These are phyloP conservation scores for Xylariaceae sp. DNA, from an alignment of 2,329 filamentous ascomycete genomes.

Conservation along the genomic window DNA sequence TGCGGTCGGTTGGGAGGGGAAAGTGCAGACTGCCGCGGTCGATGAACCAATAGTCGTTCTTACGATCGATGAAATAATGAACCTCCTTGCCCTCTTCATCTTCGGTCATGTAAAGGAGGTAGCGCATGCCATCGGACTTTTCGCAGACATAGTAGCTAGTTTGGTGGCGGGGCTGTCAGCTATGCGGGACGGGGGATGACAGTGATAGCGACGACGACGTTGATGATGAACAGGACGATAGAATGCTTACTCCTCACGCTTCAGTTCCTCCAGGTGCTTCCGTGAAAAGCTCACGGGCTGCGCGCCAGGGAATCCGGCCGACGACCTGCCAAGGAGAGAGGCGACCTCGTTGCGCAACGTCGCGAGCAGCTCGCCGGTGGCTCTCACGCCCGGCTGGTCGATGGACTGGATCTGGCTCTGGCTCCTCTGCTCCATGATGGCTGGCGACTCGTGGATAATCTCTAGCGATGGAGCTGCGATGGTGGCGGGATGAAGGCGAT, in stretches of 20 bases:
- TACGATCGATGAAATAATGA: slow-evolving; percentile 93
- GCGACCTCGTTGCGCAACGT: slow-evolving; percentile 69
- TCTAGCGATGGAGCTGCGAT: not conserved
- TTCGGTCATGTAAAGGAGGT: slow-evolving; percentile 81
- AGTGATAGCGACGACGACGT: not conserved
- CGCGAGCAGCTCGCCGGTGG: slow-evolving; percentile 53
- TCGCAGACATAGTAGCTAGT: slow-evolving; percentile 89
- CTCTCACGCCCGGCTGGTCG: slow-evolving; percentile 59
- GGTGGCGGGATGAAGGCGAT: not conserved
- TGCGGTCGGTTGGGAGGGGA: slow-evolving; percentile 60
- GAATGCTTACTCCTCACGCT: slow-evolving; percentile 61
- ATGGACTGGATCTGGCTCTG: slow-evolving; percentile 43
- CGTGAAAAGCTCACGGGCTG: slow-evolving; percentile 91
- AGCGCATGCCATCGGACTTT: slow-evolving; percentile 94
- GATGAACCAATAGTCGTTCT: slow-evolving; percentile 94
- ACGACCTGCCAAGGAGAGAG: slow-evolving; percentile 63
- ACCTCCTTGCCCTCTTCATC: slow-evolving; percentile 59
- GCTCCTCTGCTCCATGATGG: slow-evolving; percentile 16
- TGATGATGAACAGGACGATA: not conserved
- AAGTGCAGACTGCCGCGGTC: slow-evolving; percentile 68
- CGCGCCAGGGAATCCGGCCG: slow-evolving; percentile 73
- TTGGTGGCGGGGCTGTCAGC: slow-evolving; percentile 2
- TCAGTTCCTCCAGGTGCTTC: slow-evolving; percentile 76
- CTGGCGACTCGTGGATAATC: not conserved
- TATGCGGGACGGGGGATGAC: not conserved